Percentiles rank a stretch among this genome's conserved stretches.
Evolutionary conservation across 805 yeast species (phyloP).

Genomic region (Barnettozyma salicaria): DNA sequence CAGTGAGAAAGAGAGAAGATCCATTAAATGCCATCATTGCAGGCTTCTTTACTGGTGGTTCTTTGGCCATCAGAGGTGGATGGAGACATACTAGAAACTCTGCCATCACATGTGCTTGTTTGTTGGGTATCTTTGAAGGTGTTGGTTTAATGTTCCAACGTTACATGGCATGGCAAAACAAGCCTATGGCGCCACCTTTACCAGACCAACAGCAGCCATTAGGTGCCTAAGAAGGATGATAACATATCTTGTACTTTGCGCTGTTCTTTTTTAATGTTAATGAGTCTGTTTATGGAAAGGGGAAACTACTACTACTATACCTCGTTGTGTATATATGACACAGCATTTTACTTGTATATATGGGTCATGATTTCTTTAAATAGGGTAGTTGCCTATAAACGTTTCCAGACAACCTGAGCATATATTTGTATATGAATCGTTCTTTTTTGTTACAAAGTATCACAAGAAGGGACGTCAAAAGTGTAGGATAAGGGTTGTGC

Average conservation of each 20-base stretch:
- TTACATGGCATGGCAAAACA: slow-evolving; percentile 77
- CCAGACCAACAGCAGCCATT: slow-evolving; percentile 34
- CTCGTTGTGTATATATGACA: too few species aligned
- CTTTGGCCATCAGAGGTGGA: slow-evolving; percentile 97
- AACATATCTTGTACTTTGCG: background rate
- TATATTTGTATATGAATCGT: too few species aligned
- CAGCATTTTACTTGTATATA: too few species aligned
- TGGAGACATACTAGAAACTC: slow-evolving; percentile 95
- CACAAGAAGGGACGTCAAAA: too few species aligned
- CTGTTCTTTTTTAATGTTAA: slow-evolving; percentile 3
- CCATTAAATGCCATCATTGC: slow-evolving; percentile 98
- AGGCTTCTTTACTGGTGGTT: slow-evolving; percentile 97
- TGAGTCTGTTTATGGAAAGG: slow-evolving; percentile 7
- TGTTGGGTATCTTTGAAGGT: slow-evolving; percentile 95
- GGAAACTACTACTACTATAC: too few species aligned
- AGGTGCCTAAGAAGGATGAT: slow-evolving; percentile 6
- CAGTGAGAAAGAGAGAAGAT: slow-evolving; percentile 94
- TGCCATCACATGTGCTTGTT: slow-evolving; percentile 96
- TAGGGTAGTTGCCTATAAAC: too few species aligned
- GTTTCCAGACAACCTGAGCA: too few species aligned
- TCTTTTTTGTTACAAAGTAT: too few species aligned
- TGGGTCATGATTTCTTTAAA: too few species aligned
- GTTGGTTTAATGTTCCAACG: slow-evolving; percentile 95
- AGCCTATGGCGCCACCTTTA: slow-evolving; percentile 57
- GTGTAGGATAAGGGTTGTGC: too few species aligned